Evolutionary conservation across 371 early-diverging fungal species (phyloP).

Genomic region (Mucor piriformis): DNA sequence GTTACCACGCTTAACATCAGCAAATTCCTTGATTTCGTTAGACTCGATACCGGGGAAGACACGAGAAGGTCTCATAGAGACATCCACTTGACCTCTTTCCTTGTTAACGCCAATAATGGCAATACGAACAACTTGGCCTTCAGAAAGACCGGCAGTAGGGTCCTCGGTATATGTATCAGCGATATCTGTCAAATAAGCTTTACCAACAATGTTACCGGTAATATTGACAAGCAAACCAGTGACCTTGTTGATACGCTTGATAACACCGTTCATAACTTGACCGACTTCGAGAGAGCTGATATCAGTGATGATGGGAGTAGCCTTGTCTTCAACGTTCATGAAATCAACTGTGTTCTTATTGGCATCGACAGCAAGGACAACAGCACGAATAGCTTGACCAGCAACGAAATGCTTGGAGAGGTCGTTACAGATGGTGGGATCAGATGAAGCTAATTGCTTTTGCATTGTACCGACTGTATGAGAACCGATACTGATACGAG

Average conservation of each 20-base stretch:
- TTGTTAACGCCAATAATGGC: conserved; percentile 54
- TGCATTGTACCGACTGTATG: conserved; percentile 50
- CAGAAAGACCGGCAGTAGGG: conserved; percentile 50
- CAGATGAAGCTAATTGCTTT: conserved; percentile 51
- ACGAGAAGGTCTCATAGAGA: conserved; percentile 68
- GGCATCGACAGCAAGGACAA: conserved; percentile 49
- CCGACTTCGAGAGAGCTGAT: conserved; percentile 58
- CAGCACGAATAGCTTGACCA: conserved; percentile 64
- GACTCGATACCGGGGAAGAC: conserved; percentile 28
- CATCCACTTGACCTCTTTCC: conserved; percentile 56
- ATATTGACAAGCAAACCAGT: conserved; percentile 58
- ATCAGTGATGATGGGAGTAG: conserved; percentile 34
- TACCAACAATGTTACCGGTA: conserved; percentile 55
- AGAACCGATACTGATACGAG: conserved; percentile 50
- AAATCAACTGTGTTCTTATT: conserved; percentile 45
- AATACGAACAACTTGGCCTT: conserved; percentile 57
- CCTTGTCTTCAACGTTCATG: conserved; percentile 32
- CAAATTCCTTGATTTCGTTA: conserved; percentile 50
- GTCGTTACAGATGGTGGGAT: conserved; percentile 46
- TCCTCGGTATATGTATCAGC: conserved; percentile 55
- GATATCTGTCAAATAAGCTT: conserved; percentile 67
- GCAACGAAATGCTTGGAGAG: conserved; percentile 51
- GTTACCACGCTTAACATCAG: conserved; percentile 54
- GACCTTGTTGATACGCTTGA: conserved; percentile 47
- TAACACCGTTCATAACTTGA: conserved; percentile 49